Conservation (phyloP, 106 monocot species). For the Vanilla planifolia region DNA sequence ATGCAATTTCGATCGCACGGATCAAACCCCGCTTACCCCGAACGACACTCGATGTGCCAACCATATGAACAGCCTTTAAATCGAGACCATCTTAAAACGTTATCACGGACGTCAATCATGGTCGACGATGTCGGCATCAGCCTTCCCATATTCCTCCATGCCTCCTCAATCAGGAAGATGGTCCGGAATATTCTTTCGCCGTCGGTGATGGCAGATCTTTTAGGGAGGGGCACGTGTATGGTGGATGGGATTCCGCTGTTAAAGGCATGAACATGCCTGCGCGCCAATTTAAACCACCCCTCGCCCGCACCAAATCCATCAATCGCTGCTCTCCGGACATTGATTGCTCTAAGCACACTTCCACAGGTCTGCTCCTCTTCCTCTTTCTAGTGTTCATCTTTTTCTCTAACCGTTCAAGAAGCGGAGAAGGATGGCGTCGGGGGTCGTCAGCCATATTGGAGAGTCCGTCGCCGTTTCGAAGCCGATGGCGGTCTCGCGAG, state of each 20-base stretch:
- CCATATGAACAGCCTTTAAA: too few relatives aligned
- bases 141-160: background rate
- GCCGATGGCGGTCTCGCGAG: background rate
- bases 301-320: background rate
- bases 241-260: background rate
- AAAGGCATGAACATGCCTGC: background rate
- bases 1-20: too few relatives aligned
- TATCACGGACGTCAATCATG: background rate
- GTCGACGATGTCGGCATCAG: background rate
- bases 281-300: background rate
- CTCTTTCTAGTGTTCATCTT: background rate
- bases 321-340: background rate
- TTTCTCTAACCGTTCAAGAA: background rate
- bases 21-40: background rate
- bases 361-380: background rate
- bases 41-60: too few relatives aligned
- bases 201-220: background rate
- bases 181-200: background rate
- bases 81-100: too few relatives aligned
- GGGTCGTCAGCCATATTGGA: background rate
- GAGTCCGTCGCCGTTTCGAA: background rate
- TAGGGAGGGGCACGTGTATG: background rate
- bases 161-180: background rate
- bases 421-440: conserved; percentile 3
- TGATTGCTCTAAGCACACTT: background rate